Evolutionary conservation across 352 stramenopile genomes (phyloP).

Genomic region (Globisporangium barbulae): DNA sequence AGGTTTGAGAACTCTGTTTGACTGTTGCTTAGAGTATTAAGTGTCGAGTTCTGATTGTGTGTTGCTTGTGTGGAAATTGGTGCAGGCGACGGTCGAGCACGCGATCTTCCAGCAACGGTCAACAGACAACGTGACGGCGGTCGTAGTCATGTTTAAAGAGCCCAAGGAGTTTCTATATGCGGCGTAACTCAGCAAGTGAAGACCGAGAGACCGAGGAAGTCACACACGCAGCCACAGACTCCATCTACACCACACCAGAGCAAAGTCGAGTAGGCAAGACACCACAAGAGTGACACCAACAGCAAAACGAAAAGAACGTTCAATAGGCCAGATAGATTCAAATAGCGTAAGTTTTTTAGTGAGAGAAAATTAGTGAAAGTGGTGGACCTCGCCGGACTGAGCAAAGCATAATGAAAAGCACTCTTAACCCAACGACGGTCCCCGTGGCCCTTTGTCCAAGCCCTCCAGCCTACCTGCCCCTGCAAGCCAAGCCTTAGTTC

Average conservation of each 20-base stretch:
- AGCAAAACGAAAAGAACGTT: not conserved
- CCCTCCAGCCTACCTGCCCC: no score
- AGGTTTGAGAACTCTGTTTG: conserved; percentile 35
- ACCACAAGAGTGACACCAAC: not conserved
- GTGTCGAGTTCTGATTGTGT: not conserved
- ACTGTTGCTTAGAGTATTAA: not conserved
- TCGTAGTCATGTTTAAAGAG: conserved; percentile 84
- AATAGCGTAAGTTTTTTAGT: conserved; percentile 8
- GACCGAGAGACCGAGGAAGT: not conserved
- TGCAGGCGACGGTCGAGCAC: conserved; percentile 68
- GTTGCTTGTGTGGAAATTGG: not conserved
- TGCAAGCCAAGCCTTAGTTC: not conserved
- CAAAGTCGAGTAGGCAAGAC: not conserved
- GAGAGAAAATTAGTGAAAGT: conserved; percentile 3
- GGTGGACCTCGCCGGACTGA: not conserved
- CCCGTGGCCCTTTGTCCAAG: not conserved
- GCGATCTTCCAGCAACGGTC: conserved; percentile 84
- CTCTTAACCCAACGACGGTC: conserved; percentile 1
- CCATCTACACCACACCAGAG: not conserved
- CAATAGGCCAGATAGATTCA: conserved; percentile 7
- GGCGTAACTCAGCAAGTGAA: not conserved
- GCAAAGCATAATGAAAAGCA: conserved; percentile 4
- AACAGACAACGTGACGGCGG: conserved; percentile 82
- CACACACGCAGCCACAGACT: not conserved
- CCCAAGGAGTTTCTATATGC: conserved; percentile 33